Base-by-base conservation (phyloP, 2,329 filamentous ascomycete genomes). In the Scedosporium apiospermum region DNA sequence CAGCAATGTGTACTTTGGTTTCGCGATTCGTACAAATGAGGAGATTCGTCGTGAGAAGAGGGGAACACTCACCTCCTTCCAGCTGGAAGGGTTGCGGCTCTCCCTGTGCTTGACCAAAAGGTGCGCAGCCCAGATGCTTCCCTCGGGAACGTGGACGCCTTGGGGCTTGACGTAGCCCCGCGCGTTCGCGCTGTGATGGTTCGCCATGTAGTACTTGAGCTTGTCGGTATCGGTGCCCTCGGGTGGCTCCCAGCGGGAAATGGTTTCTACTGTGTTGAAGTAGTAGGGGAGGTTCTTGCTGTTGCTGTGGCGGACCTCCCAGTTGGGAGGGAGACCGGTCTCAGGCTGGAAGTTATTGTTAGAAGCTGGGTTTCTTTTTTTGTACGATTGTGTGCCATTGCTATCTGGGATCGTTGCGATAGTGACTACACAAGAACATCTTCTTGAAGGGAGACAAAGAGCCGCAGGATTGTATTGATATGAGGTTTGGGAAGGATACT, bases 241-340 rank as follows among this genome's bases (percentile, higher is more conserved):
- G 7, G 95, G 95, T 3, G 95, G 93, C 73, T 98, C 95, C 95
- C 95, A 99, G 77, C 91, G 86, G 66, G 95, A 98, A 73, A 91
- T 87, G 75, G 93, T 93, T 66, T 91, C 90, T 68, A 78, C 79
- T 57, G 88, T 80, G 77, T 97, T 96, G 88, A 97, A 98, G 81
- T 98, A 99, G 82, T 99, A 99, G 44, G 95, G 95, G 42, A 98
- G 88, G 78, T 96, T 96, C 81, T 97, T 98, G 76, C 91, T 96
- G 81, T 97, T 96, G 76, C 91, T 96, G 79, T 96, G 91, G 75
- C 95, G 91, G 72, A 99, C 91, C 79, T 98, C 95, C 93, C 93
- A 97, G 75, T 87, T 86, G 59, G 86, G 75, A 65, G 93, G 93
- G 66, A 97, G 86, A 74, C 93, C 93, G 68, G 88, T 87, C 63